Base-by-base conservation (phyloP, 1,139 yeast species). In the Geotrichum reessii region DNA sequence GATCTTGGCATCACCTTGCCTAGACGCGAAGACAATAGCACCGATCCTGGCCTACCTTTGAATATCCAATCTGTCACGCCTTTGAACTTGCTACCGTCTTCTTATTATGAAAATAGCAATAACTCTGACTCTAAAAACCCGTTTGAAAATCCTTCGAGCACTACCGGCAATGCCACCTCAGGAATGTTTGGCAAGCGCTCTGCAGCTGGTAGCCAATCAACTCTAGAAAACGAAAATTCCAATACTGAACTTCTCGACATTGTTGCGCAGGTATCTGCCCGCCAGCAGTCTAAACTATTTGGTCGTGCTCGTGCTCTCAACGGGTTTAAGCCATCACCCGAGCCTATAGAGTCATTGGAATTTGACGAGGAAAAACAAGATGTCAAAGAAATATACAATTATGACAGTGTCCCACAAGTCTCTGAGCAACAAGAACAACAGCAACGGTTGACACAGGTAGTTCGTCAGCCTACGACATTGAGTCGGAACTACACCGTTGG, bases 21-120 rank as follows among this genome's bases (percentile, higher is more conserved):
- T 22, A 47, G 74, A 52, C 69, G 76, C 52, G 69, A 66, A 22
- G 76, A 73, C 49, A 61, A 66, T 48, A 63, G 64, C 63, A 69
- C 68, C 56, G 73, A 73, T 55, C 75, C 76, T 17, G 67, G 72
- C 4, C 56, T 70, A 59, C 76, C 77, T 14, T 47, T 54, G 28
- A 54, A 57, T 17, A 19, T 57, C 25, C 40, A 28, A n/a, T 33
- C 53, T 17, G 9, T 49, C 22, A 33, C 27, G 17, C 44, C 24
- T 42, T 24, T 17, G 17, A 17, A 17, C 44, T 37, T 7, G 5
- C 1, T 37, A 9, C 17, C 44, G 7, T 1, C 7, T 5, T 5
- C 28, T 25, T 25, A 5, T 4, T 4, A 25, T 25, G 28, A 7
- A 4, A 31, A 19, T 2, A 21, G 25, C 12, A 17, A 11, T 44